phyloP scores from a whole-genome alignment of 176 grass and related monocot species.

The Carex scoparia region DNA sequence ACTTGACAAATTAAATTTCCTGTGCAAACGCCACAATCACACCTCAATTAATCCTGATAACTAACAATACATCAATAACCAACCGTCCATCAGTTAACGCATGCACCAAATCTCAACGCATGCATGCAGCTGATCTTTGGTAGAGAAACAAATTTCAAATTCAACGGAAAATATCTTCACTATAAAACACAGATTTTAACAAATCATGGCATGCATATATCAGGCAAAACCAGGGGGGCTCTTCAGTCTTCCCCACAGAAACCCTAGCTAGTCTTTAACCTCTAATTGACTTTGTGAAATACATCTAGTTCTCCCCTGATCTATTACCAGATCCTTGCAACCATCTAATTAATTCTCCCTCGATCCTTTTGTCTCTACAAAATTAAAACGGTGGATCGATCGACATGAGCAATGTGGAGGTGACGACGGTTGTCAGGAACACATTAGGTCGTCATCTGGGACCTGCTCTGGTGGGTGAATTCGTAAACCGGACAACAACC shows the following conservation, averaged over 20 bases:
- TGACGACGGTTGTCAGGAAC: background rate
- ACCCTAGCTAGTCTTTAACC: background rate
- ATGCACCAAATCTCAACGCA: too few species aligned
- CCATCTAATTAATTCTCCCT: background rate
- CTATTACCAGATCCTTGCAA: background rate
- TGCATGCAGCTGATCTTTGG: too few species aligned
- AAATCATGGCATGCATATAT: background rate
- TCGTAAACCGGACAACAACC: conserved; percentile 2
- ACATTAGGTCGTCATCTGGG: background rate
- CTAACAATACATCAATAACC: background rate
- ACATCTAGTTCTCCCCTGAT: background rate
- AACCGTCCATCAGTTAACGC: too few species aligned
- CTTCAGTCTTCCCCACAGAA: background rate
- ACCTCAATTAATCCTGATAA: background rate
- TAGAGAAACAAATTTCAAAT: background rate
- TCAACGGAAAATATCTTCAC: background rate
- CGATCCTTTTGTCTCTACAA: background rate
- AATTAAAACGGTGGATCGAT: background rate
- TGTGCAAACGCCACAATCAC: background rate
- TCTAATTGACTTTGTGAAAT: background rate
- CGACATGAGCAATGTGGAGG: background rate
- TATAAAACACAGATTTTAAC: background rate
- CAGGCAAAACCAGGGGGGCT: background rate
- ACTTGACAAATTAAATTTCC: background rate
- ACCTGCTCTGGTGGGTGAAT: conserved; percentile 19